Conservation (phyloP, 495 filamentous ascomycete species). For the Elaphomyces granulatus region DNA sequence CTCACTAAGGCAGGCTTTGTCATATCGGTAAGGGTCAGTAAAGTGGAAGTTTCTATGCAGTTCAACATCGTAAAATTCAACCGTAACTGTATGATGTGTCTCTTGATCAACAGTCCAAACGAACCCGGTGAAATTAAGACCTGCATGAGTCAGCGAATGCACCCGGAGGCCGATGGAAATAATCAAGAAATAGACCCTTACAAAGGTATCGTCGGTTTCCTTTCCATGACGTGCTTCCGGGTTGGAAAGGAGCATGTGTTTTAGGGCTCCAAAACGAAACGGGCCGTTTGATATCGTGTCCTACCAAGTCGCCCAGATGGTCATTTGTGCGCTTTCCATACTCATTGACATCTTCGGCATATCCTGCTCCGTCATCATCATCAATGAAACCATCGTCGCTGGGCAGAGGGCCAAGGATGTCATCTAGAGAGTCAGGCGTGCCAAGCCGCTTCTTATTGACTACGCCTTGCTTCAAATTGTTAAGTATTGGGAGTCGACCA, state of each 20-base stretch:
- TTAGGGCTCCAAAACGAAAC: constrained; percentile 45
- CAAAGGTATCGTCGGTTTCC: constrained; percentile 89
- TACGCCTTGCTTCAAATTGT: constrained; percentile 38
- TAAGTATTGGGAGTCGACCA: constrained; percentile 37
- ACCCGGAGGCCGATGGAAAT: background rate
- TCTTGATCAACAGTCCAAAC: constrained; percentile 98
- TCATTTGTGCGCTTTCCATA: constrained; percentile 45
- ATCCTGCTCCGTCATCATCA: constrained; percentile 92
- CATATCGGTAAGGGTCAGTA: constrained; percentile 87
- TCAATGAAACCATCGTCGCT: constrained; percentile 71
- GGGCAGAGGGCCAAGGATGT: constrained; percentile 34
- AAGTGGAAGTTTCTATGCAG: constrained; percentile 87
- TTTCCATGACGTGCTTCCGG: constrained; percentile 88
- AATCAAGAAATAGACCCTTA: constrained; percentile 11
- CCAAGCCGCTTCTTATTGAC: constrained; percentile 29
- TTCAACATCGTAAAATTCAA: constrained; percentile 93
- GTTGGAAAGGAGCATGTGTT: constrained; percentile 74
- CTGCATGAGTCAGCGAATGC: constrained; percentile 21
- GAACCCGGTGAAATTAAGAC: constrained; percentile 77
- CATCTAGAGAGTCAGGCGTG: constrained; percentile 45
- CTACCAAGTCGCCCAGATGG: constrained; percentile 34
- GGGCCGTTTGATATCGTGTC: constrained; percentile 45
- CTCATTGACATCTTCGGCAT: constrained; percentile 49
- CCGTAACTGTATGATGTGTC: constrained; percentile 84
- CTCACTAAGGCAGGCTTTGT: constrained; percentile 76